These are phyloP conservation scores for Paraglomus occultum DNA, from an alignment of 192 early-diverging fungal genomes.

Conservation along the genomic window DNA sequence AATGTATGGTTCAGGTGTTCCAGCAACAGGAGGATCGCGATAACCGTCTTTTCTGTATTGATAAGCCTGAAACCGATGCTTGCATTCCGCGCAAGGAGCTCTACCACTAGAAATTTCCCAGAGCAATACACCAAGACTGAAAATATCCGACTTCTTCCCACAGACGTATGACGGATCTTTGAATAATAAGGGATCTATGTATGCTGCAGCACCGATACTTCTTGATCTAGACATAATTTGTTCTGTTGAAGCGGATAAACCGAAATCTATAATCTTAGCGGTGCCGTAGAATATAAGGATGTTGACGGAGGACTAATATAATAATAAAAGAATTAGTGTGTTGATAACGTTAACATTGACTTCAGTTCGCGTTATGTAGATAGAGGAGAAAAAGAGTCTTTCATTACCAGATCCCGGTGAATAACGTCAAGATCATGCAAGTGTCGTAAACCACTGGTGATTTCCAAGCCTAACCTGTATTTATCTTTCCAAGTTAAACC, in stretches of 20 bases:
- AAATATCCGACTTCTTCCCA: constrained; percentile 13
- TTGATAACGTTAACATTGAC: too few species aligned
- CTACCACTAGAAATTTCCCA: constrained; percentile 10
- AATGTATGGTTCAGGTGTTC: too few species aligned
- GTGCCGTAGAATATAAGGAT: too few species aligned
- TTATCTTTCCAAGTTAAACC: not conserved
- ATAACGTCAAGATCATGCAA: not conserved
- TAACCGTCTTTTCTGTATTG: too few species aligned
- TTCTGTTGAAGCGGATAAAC: too few species aligned
- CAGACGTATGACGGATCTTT: not conserved
- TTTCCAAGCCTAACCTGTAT: not conserved
- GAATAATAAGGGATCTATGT: not conserved
- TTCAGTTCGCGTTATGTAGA: too few species aligned
- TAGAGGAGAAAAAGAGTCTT: too few species aligned
- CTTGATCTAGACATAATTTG: not conserved
- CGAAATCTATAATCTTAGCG: too few species aligned
- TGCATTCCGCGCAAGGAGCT: not conserved
- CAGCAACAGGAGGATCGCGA: too few species aligned
- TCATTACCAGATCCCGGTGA: constrained; percentile 24
- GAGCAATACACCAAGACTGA: constrained; percentile 3
- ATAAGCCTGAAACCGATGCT: not conserved
- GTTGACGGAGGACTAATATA: too few species aligned
- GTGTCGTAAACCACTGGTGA: not conserved
- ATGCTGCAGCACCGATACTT: not conserved
- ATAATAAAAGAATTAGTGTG: too few species aligned